These are phyloP conservation scores for Acephala macrosclerotiorum DNA, from an alignment of 2,329 filamentous ascomycete species.

Conservation along the genomic window DNA sequence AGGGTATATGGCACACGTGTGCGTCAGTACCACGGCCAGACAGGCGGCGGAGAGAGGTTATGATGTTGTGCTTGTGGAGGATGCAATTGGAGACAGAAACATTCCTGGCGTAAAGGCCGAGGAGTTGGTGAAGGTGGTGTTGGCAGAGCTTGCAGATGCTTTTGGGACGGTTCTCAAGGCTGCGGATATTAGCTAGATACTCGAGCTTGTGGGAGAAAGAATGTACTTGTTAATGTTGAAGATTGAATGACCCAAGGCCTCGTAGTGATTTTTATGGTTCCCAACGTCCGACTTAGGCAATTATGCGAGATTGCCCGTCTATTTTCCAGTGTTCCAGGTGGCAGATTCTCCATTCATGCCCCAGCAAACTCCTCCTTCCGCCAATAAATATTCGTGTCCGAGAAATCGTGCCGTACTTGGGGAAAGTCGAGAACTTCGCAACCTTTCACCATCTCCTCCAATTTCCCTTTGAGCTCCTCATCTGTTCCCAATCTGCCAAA, in stretches of 20 bases:
- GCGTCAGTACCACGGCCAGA: constrained; percentile 68
- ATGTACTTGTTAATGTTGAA: neutral
- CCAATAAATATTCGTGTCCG: constrained; percentile 44
- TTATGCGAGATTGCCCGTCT: neutral
- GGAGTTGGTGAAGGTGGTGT: constrained; percentile 55
- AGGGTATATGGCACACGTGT: constrained; percentile 72
- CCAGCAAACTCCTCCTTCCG: constrained; percentile 21
- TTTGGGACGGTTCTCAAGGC: constrained; percentile 64
- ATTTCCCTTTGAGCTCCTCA: constrained; percentile 20
- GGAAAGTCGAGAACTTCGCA: constrained; percentile 41
- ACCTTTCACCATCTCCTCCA: constrained; percentile 36
- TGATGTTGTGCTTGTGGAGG: constrained; percentile 67
- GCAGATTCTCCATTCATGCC: neutral
- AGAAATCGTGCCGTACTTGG: constrained; percentile 43
- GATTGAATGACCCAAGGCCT: neutral
- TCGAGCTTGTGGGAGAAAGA: neutral
- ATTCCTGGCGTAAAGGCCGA: constrained; percentile 65
- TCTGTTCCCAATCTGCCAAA: constrained; percentile 32
- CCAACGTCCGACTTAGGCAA: neutral
- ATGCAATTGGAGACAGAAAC: constrained; percentile 71
- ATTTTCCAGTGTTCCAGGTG: neutral
- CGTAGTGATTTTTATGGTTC: neutral
- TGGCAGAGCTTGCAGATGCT: constrained; percentile 68
- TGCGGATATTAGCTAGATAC: constrained; percentile 40
- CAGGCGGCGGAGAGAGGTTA: constrained; percentile 67